A percentile compares a stretch with the other conserved stretches of the same genome.
These are phyloP conservation scores for Irpex rosettiformis DNA, from an alignment of 1,284 basidiomycete genomes.

Conservation along the genomic window DNA sequence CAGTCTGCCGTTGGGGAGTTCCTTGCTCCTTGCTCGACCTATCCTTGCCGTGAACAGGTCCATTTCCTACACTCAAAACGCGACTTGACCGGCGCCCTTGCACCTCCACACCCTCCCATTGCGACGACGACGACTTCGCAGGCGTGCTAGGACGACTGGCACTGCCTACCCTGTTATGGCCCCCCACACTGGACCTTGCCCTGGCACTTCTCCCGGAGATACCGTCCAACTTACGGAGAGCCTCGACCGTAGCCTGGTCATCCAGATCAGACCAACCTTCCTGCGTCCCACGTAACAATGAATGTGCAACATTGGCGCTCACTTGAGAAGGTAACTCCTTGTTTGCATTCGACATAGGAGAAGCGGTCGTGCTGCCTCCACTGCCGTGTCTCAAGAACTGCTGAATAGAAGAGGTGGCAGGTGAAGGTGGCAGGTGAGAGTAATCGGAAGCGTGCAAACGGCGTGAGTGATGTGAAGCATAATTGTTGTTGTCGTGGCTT, in stretches of 20 bases:
- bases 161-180: conserved; percentile 56
- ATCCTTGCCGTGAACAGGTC: conserved; percentile 23
- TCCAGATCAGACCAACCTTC: conserved; percentile 83
- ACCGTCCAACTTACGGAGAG: conserved; percentile 91
- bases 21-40: conserved; percentile 22
- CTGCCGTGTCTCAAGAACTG: conserved; percentile 69
- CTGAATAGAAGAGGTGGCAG: conserved; percentile 81
- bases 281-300: conserved; percentile 73
- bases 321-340: conserved; percentile 43
- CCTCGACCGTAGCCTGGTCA: conserved; percentile 88
- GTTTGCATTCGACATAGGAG: conserved; percentile 42
- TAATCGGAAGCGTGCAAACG: conserved; percentile 73
- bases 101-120: conserved; percentile 63
- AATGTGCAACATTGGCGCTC: conserved; percentile 72
- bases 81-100: conserved; percentile 44
- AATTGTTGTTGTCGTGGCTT: conserved; percentile 43
- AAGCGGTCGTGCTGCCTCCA: conserved; percentile 37
- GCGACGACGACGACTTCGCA: conserved; percentile 46
- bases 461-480: conserved; percentile 36
- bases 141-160: conserved; percentile 78
- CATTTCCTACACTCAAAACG: conserved; percentile 41
- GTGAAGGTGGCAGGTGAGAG: conserved; percentile 85
- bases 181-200: conserved; percentile 55
- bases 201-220: conserved; percentile 72
- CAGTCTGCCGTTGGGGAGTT: conserved; percentile 26